Percentiles rank a stretch among this genome's conserved stretches.
phyloP scores from a whole-genome alignment of 192 early-diverging fungal species.

The Coemansia sp. region DNA sequence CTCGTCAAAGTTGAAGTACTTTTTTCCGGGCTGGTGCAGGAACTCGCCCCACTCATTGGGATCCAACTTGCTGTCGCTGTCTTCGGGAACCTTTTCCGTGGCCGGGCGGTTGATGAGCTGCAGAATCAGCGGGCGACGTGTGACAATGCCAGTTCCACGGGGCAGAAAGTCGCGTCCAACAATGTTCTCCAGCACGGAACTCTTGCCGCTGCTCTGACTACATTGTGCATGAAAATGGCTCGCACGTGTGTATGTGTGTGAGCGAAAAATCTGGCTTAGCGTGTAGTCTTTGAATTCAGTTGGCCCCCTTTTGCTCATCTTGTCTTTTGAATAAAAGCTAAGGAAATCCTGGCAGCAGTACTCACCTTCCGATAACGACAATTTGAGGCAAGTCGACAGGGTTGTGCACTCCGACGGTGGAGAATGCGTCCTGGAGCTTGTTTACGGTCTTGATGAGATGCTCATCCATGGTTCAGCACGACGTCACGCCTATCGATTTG shows the following conservation, averaged over 20 bases:
- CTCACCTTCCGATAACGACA: slow-evolving; percentile 73
- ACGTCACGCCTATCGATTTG: background rate
- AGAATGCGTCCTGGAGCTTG: slow-evolving; percentile 86
- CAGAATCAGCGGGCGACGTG: slow-evolving; percentile 90
- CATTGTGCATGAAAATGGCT: too few relatives aligned
- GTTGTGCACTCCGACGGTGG: slow-evolving; percentile 85
- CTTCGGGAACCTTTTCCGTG: slow-evolving; percentile 13
- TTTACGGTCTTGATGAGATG: slow-evolving; percentile 69
- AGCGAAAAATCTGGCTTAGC: too few relatives aligned
- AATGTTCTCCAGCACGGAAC: slow-evolving; percentile 98
- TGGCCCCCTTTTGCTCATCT: too few relatives aligned
- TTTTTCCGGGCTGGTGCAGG: slow-evolving; percentile 94
- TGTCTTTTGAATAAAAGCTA: background rate
- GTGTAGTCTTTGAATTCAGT: slow-evolving; percentile 1
- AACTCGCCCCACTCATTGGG: slow-evolving; percentile 99
- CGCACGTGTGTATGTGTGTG: too few relatives aligned
- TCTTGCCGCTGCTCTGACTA: slow-evolving; percentile 89
- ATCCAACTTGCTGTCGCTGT: slow-evolving; percentile 57
- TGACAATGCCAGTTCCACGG: slow-evolving; percentile 95
- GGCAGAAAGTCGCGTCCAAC: slow-evolving; percentile 99
- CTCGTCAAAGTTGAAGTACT: slow-evolving; percentile 94
- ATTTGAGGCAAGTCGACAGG: slow-evolving; percentile 89
- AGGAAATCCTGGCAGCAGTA: background rate
- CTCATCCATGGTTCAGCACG: slow-evolving; percentile 52
- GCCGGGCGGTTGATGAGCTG: slow-evolving; percentile 96